Conservation (phyloP, 768 basidiomycete species). For the Amanita jacksonii region DNA sequence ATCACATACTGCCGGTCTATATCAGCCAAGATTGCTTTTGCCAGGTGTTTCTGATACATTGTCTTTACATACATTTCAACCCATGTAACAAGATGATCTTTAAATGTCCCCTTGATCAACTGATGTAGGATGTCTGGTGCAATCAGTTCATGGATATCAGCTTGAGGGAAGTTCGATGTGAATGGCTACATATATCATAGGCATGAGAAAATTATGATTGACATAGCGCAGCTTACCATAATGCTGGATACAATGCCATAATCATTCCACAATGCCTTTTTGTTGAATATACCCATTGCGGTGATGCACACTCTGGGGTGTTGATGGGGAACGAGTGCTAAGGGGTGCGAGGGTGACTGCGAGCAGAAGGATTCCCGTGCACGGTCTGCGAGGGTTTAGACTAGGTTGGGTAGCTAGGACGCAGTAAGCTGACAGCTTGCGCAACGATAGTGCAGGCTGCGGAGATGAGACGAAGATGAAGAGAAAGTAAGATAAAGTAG, state of each 20-base stretch:
- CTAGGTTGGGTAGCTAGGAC: too few species aligned
- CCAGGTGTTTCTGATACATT: conserved; percentile 13
- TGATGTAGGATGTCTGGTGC: conserved; percentile 26
- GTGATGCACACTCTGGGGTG: too few species aligned
- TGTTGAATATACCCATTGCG: conserved; percentile 14
- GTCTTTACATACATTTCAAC: conserved; percentile 15
- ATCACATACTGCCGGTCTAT: background rate
- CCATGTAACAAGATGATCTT: conserved; percentile 29
- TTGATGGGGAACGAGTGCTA: too few species aligned
- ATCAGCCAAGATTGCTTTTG: background rate
- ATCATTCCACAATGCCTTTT: conserved; percentile 18
- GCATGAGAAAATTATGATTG: conserved; percentile 6
- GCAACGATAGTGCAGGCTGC: too few species aligned
- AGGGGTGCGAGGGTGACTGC: too few species aligned
- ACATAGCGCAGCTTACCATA: conserved; percentile 17
- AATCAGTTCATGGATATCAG: conserved; percentile 25
- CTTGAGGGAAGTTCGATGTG: background rate
- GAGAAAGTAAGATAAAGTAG: too few species aligned
- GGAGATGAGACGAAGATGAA: too few species aligned
- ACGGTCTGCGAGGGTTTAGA: too few species aligned
- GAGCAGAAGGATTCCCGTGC: too few species aligned
- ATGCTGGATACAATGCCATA: conserved; percentile 24
- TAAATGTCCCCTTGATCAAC: conserved; percentile 27
- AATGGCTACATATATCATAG: background rate
- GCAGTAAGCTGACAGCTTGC: too few species aligned